These are phyloP conservation scores for Chrysosphaeria jannelii DNA, from an alignment of 2,329 filamentous ascomycete genomes.

Conservation along the genomic window DNA sequence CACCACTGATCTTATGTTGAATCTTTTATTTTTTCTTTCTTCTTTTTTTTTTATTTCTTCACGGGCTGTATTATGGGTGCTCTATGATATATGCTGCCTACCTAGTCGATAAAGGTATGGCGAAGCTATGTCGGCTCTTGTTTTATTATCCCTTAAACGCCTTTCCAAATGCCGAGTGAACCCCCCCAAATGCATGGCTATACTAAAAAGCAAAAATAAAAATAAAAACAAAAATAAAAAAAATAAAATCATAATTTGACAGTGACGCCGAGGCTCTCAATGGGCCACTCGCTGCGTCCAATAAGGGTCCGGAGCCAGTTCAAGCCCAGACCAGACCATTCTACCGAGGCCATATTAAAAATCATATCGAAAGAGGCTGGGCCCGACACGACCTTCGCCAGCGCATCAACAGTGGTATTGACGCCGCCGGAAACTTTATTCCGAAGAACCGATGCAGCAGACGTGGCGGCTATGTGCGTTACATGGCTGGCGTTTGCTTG, in stretches of 20 bases:
- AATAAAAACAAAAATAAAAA: neutral
- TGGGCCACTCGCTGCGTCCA: constrained; percentile 60
- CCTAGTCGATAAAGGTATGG: too few species aligned
- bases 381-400: constrained; percentile 16
- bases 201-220: neutral
- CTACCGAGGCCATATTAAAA: constrained; percentile 19
- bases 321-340: constrained; percentile 49
- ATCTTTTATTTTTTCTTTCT: too few species aligned
- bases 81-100: too few species aligned
- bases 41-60: too few species aligned
- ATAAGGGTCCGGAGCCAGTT: constrained; percentile 67
- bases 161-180: too few species aligned
- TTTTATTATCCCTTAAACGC: too few species aligned
- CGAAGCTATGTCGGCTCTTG: too few species aligned
- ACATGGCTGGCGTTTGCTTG: too few species aligned
- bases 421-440: neutral
- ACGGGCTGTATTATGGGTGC: too few species aligned
- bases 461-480: constrained; percentile 1
- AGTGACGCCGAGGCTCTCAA: constrained; percentile 75
- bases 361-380: constrained; percentile 37
- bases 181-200: neutral
- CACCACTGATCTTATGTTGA: too few species aligned
- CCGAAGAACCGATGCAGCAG: neutral
- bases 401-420: neutral
- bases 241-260: constrained; percentile 24